Conservation (phyloP, 768 basidiomycete genomes). For the Rhizopogon sp. region DNA sequence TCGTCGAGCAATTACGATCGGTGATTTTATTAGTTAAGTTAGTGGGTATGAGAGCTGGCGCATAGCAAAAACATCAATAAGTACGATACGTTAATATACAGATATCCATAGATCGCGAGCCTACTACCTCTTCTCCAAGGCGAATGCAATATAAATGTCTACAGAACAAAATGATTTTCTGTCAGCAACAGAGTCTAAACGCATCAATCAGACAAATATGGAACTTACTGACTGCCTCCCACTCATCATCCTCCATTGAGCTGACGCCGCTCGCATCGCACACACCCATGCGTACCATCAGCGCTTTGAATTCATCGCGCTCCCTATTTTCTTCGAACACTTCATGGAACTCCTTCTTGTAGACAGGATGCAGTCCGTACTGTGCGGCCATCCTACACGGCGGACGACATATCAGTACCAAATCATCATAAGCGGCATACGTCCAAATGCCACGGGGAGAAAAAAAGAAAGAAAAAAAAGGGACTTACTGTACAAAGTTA, state of each 20-base stretch:
- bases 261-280: slow-evolving; percentile 82
- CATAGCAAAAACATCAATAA: neutral
- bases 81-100: slow-evolving; percentile 3
- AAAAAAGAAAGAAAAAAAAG: neutral
- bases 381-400: slow-evolving; percentile 70
- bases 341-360: slow-evolving; percentile 87
- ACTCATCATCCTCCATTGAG: slow-evolving; percentile 91
- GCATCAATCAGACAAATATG: neutral
- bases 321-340: slow-evolving; percentile 80
- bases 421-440: no score
- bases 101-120: neutral
- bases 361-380: slow-evolving; percentile 68
- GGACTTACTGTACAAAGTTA: slow-evolving; percentile 73
- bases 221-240: slow-evolving; percentile 96
- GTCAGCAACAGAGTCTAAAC: slow-evolving; percentile 1
- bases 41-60: neutral
- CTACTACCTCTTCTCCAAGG: slow-evolving; percentile 64
- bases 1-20: neutral
- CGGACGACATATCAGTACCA: slow-evolving; percentile 7
- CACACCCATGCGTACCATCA: slow-evolving; percentile 89
- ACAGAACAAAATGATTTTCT: neutral
- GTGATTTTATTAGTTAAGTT: neutral
- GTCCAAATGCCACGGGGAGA: neutral
- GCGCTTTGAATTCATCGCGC: slow-evolving; percentile 72
- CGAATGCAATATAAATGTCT: slow-evolving; percentile 96